These are phyloP conservation scores for Hygrophila difformis DNA, from an alignment of 257 asterid genomes.

Conservation along the genomic window DNA sequence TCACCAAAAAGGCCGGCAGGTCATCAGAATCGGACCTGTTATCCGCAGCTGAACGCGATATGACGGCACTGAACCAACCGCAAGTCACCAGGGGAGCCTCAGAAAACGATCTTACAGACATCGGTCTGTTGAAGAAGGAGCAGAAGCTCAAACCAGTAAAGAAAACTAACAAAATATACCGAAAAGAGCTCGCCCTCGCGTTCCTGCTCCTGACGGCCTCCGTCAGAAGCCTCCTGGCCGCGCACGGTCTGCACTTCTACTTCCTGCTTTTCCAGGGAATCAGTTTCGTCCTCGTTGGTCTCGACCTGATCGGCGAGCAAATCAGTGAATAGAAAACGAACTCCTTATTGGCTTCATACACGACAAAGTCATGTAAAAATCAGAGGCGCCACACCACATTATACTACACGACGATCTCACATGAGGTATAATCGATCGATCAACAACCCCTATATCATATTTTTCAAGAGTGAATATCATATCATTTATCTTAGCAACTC, in stretches of 20 bases:
- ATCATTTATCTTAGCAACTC: no score
- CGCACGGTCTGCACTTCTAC: constrained; percentile 73
- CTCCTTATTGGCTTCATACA: no score
- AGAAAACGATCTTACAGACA: constrained; percentile 30
- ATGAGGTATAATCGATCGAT: no score
- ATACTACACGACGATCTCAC: no score
- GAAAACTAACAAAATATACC: constrained; percentile 56
- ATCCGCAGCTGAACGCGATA: constrained; percentile 33
- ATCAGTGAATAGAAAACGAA: constrained; percentile 20
- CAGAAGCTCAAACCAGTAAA: constrained; percentile 18
- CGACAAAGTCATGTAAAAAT: no score
- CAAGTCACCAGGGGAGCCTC: constrained; percentile 31
- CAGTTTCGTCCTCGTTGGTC: constrained; percentile 60
- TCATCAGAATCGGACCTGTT: constrained; percentile 49
- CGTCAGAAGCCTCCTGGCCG: constrained; percentile 54
- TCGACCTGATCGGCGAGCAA: constrained; percentile 67
- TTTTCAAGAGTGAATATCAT: no score
- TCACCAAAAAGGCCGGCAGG: constrained; percentile 59
- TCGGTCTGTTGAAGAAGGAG: constrained; percentile 23
- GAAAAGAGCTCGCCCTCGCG: constrained; percentile 66
- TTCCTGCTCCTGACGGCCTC: constrained; percentile 58
- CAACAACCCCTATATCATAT: no score
- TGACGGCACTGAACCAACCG: constrained; percentile 16
- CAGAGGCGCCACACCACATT: neutral
- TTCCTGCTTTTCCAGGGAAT: constrained; percentile 74